Percentiles rank a stretch among this genome's conserved stretches.
phyloP scores from a whole-genome alignment of 352 stramenopile species.

The Pilasporangium apinafurcum region DNA sequence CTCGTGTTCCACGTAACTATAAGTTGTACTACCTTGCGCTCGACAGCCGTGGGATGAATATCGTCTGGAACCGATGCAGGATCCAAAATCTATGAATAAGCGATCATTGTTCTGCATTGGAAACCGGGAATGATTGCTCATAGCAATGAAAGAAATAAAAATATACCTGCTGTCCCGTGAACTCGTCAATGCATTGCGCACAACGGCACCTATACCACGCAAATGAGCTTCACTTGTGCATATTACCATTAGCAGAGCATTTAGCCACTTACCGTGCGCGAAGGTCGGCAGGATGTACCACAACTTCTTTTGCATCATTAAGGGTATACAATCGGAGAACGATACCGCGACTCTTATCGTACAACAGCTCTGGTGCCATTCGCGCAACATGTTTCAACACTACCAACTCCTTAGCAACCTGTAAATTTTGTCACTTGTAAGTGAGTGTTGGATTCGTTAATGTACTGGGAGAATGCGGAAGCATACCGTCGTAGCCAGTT shows the following conservation, averaged over 20 bases:
- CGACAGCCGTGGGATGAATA: constrained; percentile 73
- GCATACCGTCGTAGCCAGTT: constrained; percentile 49
- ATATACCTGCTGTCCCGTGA: constrained; percentile 72
- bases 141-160: constrained; percentile 4
- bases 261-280: constrained; percentile 42
- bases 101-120: too few relatives aligned
- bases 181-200: constrained; percentile 84
- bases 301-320: constrained; percentile 62
- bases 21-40: constrained; percentile 86
- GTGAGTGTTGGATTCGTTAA: too few relatives aligned
- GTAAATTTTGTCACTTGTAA: too few relatives aligned
- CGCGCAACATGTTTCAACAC: constrained; percentile 68
- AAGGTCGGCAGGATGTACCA: constrained; percentile 70
- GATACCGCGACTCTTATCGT: constrained; percentile 74
- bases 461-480: too few relatives aligned
- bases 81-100: constrained; percentile 52
- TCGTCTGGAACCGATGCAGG: constrained; percentile 61
- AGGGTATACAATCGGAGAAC: constrained; percentile 71
- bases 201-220: constrained; percentile 54
- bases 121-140: neutral
- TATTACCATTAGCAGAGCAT: too few relatives aligned
- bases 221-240: neutral
- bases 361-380: constrained; percentile 69
- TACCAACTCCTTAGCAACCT: constrained; percentile 77
- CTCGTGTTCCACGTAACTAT: too few relatives aligned